A percentile compares a stretch with the other conserved stretches of the same genome.
Conservation (phyloP, 2,329 filamentous ascomycete genomes). For the Chrysoporthe puriensis region DNA sequence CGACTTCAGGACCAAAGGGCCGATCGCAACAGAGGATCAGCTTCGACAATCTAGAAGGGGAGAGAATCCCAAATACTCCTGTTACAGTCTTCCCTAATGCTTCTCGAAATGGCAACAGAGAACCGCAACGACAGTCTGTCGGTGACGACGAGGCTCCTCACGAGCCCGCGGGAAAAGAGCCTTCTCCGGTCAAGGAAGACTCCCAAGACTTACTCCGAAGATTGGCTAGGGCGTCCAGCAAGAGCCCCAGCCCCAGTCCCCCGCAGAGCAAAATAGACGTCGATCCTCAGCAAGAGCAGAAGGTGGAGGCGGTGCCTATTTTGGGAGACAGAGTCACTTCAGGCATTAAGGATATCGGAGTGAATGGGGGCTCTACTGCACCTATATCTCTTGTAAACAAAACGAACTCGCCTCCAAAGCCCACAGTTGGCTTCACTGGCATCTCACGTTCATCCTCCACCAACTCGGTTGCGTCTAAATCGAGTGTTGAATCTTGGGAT, state of each 20-base stretch:
- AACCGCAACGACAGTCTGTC: slow-evolving; percentile 24
- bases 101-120: not conserved
- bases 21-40: slow-evolving; percentile 15
- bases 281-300: slow-evolving; percentile 28
- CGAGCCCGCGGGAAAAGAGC: slow-evolving; percentile 30
- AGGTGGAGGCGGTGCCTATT: slow-evolving; percentile 16
- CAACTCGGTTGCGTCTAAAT: slow-evolving; percentile 24
- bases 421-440: slow-evolving; percentile 52
- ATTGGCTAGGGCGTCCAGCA: slow-evolving; percentile 52
- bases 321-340: not conserved
- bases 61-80: slow-evolving; percentile 44
- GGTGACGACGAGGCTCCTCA: slow-evolving; percentile 20
- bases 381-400: slow-evolving; percentile 10
- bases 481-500: slow-evolving; percentile 40
- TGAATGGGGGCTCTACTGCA: not conserved
- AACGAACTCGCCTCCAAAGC: slow-evolving; percentile 35
- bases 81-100: slow-evolving; percentile 44
- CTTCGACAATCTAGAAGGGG: slow-evolving; percentile 34
- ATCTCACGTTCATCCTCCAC: slow-evolving; percentile 25
- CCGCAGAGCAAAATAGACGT: slow-evolving; percentile 36
- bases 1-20: slow-evolving; percentile 28
- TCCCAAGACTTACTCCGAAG: slow-evolving; percentile 54
- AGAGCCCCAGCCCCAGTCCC: slow-evolving; percentile 41
- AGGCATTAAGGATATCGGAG: slow-evolving; percentile 11
- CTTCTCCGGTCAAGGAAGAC: slow-evolving; percentile 40